phyloP scores from a whole-genome alignment of 2,329 filamentous ascomycete species.

The Paecilomyces sp. region DNA sequence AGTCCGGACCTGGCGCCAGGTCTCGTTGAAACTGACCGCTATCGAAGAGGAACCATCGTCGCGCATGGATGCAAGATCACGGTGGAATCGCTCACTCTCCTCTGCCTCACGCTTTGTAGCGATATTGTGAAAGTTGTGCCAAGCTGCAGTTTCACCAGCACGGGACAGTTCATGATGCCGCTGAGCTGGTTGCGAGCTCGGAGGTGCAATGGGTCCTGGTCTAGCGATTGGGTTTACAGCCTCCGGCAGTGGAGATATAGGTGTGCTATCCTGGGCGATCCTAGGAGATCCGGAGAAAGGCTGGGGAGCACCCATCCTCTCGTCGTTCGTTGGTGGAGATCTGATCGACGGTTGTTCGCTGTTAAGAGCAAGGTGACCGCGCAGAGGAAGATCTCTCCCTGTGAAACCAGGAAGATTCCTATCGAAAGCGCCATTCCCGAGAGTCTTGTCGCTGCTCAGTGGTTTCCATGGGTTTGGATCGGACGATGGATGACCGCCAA shows the following conservation, averaged over 20 bases:
- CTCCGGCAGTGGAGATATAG: constrained; percentile 30
- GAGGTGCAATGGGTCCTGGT: constrained; percentile 42
- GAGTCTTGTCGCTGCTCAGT: constrained; percentile 47
- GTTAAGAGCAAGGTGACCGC: constrained; percentile 29
- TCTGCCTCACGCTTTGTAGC: constrained; percentile 34
- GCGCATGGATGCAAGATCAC: constrained; percentile 31
- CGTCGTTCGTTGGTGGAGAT: constrained; percentile 12
- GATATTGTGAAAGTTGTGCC: constrained; percentile 38
- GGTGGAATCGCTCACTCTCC: constrained; percentile 32
- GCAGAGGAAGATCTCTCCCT: constrained; percentile 35
- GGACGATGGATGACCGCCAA: constrained; percentile 24
- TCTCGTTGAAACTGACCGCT: constrained; percentile 35
- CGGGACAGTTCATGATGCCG: constrained; percentile 23
- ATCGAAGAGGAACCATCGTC: constrained; percentile 29
- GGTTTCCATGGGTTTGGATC: constrained; percentile 53
- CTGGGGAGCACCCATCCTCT: constrained; percentile 15
- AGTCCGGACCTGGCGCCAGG: constrained; percentile 39
- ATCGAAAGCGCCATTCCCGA: constrained; percentile 60
- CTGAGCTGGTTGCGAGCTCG: constrained; percentile 25
- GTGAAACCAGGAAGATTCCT: constrained; percentile 44
- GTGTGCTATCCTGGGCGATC: constrained; percentile 24
- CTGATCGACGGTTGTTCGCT: constrained; percentile 31
- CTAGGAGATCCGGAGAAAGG: constrained; percentile 23
- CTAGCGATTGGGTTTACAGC: constrained; percentile 32
- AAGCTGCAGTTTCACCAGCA: constrained; percentile 26